A percentile compares a stretch with the other conserved stretches of the same genome.
These are phyloP conservation scores for Tolypocladium inflatum DNA, from an alignment of 2,329 filamentous ascomycete genomes.

Conservation along the genomic window DNA sequence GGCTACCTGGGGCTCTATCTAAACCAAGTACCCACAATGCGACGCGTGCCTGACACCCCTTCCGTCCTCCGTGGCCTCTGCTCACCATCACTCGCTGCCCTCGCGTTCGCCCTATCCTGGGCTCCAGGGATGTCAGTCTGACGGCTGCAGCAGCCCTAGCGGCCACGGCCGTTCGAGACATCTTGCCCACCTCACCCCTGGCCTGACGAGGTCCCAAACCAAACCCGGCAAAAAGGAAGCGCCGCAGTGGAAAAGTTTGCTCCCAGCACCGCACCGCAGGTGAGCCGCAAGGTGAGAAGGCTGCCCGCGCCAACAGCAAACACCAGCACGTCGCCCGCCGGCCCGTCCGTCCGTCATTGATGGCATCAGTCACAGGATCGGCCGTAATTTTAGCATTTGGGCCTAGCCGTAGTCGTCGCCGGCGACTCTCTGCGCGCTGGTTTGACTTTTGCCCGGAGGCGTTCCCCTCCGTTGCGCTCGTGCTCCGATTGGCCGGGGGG, in stretches of 20 bases:
- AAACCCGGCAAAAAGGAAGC: not conserved
- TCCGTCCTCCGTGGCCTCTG: not conserved
- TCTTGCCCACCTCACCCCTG: not conserved
- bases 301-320: no score
- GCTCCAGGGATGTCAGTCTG: not conserved
- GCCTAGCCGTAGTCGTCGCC: not conserved
- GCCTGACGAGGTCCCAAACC: not conserved
- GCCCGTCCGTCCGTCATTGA: not conserved
- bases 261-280: not conserved
- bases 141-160: not conserved
- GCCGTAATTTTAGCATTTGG: not conserved
- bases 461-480: constrained; percentile 7
- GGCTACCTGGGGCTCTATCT: not conserved
- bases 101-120: not conserved
- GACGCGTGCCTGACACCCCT: not conserved
- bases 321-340: not conserved
- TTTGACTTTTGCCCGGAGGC: constrained; percentile 4
- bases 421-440: not conserved
- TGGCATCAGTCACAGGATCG: not conserved
- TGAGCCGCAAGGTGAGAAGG: not conserved
- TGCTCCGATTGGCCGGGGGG: constrained; percentile 8
- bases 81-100: not conserved
- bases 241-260: not conserved
- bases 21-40: not conserved
- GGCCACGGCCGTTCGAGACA: not conserved